A percentile compares a stretch with the other conserved stretches of the same genome.
phyloP scores from a whole-genome alignment of 2,329 filamentous ascomycete genomes.

The Verticillium klebahnii region DNA sequence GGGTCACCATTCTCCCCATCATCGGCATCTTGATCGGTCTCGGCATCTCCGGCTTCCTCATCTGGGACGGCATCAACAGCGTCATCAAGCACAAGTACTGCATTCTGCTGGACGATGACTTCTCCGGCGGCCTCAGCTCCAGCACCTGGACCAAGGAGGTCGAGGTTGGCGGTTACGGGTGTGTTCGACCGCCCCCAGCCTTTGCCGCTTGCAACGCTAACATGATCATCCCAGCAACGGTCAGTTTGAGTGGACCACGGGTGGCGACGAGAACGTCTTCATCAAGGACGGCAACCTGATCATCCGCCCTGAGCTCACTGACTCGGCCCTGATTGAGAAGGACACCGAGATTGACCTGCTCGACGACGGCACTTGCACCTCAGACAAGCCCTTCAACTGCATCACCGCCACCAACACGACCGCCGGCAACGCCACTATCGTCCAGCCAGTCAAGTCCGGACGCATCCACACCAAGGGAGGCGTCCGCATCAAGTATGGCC shows the following conservation, averaged over 20 bases:
- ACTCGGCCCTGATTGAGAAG: slow-evolving; percentile 58
- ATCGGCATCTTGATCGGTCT: slow-evolving; percentile 67
- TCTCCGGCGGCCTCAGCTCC: slow-evolving; percentile 48
- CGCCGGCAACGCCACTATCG: slow-evolving; percentile 62
- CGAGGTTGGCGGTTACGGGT: slow-evolving; percentile 73
- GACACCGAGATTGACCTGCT: slow-evolving; percentile 67
- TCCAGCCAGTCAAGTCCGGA: slow-evolving; percentile 73
- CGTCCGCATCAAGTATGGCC: slow-evolving; percentile 72
- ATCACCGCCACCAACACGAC: slow-evolving; percentile 70
- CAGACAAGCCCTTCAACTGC: slow-evolving; percentile 50
- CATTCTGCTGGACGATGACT: slow-evolving; percentile 62
- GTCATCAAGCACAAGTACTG: slow-evolving; percentile 75
- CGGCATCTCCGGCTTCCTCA: slow-evolving; percentile 61
- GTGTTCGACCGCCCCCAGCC: slow-evolving; percentile 26
- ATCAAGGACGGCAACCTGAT: slow-evolving; percentile 63
- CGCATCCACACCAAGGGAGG: slow-evolving; percentile 72
- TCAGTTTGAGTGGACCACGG: slow-evolving; percentile 75
- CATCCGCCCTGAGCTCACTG: slow-evolving; percentile 75
- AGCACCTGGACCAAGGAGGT: slow-evolving; percentile 71
- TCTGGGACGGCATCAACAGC: slow-evolving; percentile 69
- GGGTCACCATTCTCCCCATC: slow-evolving; percentile 76
- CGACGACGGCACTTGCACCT: slow-evolving; percentile 63
- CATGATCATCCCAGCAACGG: slow-evolving; percentile 54
- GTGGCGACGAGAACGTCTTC: slow-evolving; percentile 68
- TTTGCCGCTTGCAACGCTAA: neutral